Evolutionary conservation across 148 eudicot genomes (phyloP).

Genomic region (Hydrangea macrophylla): DNA sequence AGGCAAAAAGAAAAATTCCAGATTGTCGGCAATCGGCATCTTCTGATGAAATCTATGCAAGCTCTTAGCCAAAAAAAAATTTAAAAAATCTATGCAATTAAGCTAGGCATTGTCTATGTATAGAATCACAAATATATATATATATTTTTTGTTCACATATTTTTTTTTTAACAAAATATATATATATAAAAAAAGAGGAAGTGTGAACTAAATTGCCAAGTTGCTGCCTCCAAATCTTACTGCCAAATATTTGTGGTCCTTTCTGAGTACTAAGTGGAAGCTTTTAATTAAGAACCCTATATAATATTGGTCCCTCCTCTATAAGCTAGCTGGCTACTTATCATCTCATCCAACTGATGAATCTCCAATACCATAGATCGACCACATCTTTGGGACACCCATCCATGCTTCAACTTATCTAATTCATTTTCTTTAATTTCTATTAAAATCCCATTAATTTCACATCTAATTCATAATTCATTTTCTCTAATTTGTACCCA

Average conservation of each 20-base stretch:
- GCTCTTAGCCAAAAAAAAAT: background rate
- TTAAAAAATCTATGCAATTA: too few relatives aligned
- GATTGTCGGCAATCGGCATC: background rate
- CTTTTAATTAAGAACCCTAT: constrained; percentile 17
- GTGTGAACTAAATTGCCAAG: background rate
- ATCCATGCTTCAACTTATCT: constrained; percentile 18
- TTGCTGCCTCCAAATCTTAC: constrained; percentile 6
- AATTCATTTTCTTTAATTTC: background rate
- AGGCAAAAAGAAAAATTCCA: background rate
- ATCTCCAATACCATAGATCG: constrained; percentile 9
- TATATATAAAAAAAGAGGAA: background rate
- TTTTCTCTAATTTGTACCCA: too few relatives aligned
- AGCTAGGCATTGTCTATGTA: too few relatives aligned
- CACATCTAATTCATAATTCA: background rate
- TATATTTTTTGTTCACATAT: too few relatives aligned
- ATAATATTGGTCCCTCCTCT: constrained; percentile 17
- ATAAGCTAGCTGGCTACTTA: background rate
- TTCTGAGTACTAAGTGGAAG: constrained; percentile 5
- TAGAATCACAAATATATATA: too few relatives aligned
- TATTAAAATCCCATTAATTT: background rate
- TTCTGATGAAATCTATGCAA: background rate
- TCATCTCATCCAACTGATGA: constrained; percentile 5
- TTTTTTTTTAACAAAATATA: too few relatives aligned
- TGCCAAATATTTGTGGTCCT: constrained; percentile 10
- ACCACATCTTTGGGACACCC: constrained; percentile 11